A percentile compares a stretch with the other conserved stretches of the same genome.
Conservation (phyloP, 768 basidiomycete species). For the Boletus pseudopeckii region DNA sequence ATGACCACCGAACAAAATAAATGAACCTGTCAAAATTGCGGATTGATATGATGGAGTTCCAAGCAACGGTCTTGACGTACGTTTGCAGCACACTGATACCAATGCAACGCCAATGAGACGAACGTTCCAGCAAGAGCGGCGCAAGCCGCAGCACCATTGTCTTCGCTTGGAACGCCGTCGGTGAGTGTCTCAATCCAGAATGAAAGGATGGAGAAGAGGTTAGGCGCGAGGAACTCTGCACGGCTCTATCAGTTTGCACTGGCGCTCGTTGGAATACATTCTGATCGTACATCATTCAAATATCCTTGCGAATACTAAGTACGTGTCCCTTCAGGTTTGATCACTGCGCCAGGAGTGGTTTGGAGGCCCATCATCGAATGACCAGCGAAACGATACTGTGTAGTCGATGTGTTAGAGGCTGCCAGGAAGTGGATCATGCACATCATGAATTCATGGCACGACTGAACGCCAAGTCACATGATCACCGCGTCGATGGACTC, state of each 20-base stretch:
- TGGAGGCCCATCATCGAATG: neutral
- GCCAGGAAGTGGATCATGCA: too few species aligned
- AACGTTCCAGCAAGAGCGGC: neutral
- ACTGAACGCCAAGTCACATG: slow-evolving; percentile 13
- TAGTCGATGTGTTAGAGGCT: too few species aligned
- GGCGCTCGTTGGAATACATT: neutral
- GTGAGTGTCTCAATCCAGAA: neutral
- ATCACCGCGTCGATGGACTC: neutral
- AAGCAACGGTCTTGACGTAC: too few species aligned
- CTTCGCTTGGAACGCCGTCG: neutral
- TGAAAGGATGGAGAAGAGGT: neutral
- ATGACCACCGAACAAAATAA: neutral
- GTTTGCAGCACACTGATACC: too few species aligned
- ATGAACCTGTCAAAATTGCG: neutral
- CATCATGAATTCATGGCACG: too few species aligned
- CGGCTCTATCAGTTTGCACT: neutral
- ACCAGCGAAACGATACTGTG: neutral
- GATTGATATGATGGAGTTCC: too few species aligned
- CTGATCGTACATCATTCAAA: neutral
- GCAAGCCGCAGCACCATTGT: neutral
- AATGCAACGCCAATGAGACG: neutral
- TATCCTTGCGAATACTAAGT: neutral
- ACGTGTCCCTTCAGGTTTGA: neutral
- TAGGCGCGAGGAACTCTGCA: neutral
- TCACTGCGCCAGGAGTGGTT: neutral